phyloP scores from a whole-genome alignment of 2,329 filamentous ascomycete genomes.

The Cercospora sp. region DNA sequence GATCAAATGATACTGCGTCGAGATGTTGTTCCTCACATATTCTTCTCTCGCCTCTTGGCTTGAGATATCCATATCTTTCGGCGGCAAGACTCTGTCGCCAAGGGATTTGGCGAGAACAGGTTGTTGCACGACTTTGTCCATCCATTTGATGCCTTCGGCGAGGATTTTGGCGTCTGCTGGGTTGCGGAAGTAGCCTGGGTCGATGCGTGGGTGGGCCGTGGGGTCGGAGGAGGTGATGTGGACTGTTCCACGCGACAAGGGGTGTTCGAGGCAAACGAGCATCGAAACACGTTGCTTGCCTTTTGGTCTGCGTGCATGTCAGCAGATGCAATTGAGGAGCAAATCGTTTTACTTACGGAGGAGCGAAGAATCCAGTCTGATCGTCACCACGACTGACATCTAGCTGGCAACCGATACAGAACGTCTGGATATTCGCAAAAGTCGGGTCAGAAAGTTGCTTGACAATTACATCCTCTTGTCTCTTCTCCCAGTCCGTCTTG shows the following conservation, averaged over 20 bases:
- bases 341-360: conserved; percentile 23
- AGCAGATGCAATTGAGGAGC: neutral
- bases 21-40: conserved; percentile 34
- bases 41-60: conserved; percentile 33
- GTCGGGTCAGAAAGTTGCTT: conserved; percentile 37
- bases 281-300: conserved; percentile 37
- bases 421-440: conserved; percentile 42
- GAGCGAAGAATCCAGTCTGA: conserved; percentile 37
- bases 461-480: conserved; percentile 39
- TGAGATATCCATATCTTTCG: conserved; percentile 29
- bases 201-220: conserved; percentile 34
- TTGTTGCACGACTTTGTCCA: conserved; percentile 47
- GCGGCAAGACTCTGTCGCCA: conserved; percentile 39
- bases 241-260: conserved; percentile 34
- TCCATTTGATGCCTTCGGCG: conserved; percentile 40
- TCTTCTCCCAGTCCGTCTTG: conserved; percentile 40
- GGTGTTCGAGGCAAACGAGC: conserved; percentile 34
- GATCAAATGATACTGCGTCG: conserved; percentile 44
- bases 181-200: conserved; percentile 38
- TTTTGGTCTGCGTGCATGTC: conserved; percentile 22
- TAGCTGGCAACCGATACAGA: conserved; percentile 39
- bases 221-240: conserved; percentile 36
- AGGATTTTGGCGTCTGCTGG: conserved; percentile 37
- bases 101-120: conserved; percentile 48
- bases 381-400: conserved; percentile 34